Percentiles rank a stretch among this genome's conserved stretches.
Conservation (phyloP, 2,329 filamentous ascomycete species). For the Fusarium marasasianum region DNA sequence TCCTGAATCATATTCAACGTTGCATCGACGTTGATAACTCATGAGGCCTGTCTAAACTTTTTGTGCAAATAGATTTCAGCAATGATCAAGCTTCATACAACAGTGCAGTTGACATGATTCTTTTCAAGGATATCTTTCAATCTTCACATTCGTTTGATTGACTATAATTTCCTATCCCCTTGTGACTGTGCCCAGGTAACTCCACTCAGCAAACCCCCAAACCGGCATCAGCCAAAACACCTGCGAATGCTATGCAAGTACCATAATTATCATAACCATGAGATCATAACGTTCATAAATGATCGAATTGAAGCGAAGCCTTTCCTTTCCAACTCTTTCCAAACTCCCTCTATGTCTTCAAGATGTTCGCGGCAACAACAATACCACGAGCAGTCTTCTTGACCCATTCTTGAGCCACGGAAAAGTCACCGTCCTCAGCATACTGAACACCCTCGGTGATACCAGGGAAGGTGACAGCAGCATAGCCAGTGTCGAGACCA, state of each 20-base stretch:
- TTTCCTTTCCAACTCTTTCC: rapidly evolving
- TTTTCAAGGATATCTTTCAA: rapidly evolving
- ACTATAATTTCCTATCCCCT: not conserved
- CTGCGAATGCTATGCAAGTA: not conserved
- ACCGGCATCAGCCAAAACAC: not conserved
- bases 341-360: constrained; percentile 33
- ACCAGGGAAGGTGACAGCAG: constrained; percentile 58
- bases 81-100: not conserved
- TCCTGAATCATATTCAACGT: not conserved
- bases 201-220: not conserved
- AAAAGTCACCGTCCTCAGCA: constrained; percentile 45
- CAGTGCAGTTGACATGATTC: not conserved
- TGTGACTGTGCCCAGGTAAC: not conserved
- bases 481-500: constrained; percentile 58
- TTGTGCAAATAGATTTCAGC: rapidly evolving
- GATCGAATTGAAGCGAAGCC: constrained; percentile 4
- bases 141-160: rapidly evolving
- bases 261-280: not conserved
- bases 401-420: constrained; percentile 48
- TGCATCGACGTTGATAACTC: not conserved
- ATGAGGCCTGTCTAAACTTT: rapidly evolving
- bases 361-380: constrained; percentile 47
- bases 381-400: constrained; percentile 49
- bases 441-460: constrained; percentile 74
- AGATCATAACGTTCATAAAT: constrained; percentile 6